Evolutionary conservation across 257 asterid genomes (phyloP).

Genomic region (Lantana camara): DNA sequence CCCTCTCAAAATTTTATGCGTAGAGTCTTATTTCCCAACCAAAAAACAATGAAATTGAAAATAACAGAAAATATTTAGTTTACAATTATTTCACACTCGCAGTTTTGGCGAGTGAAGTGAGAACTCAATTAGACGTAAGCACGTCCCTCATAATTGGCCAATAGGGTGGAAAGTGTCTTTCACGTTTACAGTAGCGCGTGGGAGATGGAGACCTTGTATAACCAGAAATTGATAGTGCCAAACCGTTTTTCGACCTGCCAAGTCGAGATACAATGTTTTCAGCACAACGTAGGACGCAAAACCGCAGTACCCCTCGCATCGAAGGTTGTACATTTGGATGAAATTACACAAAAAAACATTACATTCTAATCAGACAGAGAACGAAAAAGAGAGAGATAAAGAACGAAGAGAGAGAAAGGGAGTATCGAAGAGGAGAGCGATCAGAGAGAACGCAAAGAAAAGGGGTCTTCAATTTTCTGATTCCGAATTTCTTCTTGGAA

Average conservation of each 20-base stretch:
- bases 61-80: slow-evolving; percentile 13
- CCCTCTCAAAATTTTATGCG: slow-evolving; percentile 45
- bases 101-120: no score
- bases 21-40: slow-evolving; percentile 27
- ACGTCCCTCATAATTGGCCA: slow-evolving; percentile 24
- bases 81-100: slow-evolving; percentile 20
- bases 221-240: slow-evolving; percentile 41
- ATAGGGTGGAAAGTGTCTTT: not conserved
- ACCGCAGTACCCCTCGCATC: slow-evolving; percentile 29
- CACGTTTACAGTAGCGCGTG: slow-evolving; percentile 23
- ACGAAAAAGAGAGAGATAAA: slow-evolving; percentile 32
- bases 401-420: slow-evolving; percentile 46
- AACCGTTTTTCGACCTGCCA: slow-evolving; percentile 40
- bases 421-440: slow-evolving; percentile 46
- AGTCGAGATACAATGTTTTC: slow-evolving; percentile 22
- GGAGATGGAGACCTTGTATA: slow-evolving; percentile 14
- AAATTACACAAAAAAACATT: slow-evolving; percentile 33
- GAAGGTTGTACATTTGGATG: slow-evolving; percentile 29
- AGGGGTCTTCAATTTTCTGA: slow-evolving; percentile 53
- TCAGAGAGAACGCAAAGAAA: slow-evolving; percentile 45
- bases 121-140: slow-evolving; percentile 14
- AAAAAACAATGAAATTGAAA: not conserved
- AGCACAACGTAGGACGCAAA: slow-evolving; percentile 27
- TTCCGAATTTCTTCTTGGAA: slow-evolving; percentile 28
- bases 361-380: slow-evolving; percentile 43